Percentiles rank a stretch among this genome's conserved stretches.
These are phyloP conservation scores for Zangia roseola DNA, from an alignment of 768 basidiomycete species.

Conservation along the genomic window DNA sequence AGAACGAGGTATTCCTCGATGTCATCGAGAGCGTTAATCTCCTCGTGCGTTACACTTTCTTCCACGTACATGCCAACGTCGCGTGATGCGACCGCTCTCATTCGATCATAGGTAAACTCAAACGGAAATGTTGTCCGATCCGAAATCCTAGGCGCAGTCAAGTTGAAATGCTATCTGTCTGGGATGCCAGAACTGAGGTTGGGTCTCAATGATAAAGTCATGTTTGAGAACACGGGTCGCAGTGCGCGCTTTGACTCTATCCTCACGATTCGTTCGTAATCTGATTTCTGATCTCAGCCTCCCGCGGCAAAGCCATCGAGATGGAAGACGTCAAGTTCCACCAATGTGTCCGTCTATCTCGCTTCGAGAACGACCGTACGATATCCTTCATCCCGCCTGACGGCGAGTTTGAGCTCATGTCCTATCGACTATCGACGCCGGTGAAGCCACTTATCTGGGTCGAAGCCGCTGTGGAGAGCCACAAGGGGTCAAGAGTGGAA, in stretches of 20 bases:
- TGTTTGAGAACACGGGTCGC: constrained; percentile 97
- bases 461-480: constrained; percentile 93
- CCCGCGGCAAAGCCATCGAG: constrained; percentile 96
- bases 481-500: constrained; percentile 89
- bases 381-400: constrained; percentile 99
- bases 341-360: constrained; percentile 94
- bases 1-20: constrained; percentile 99
- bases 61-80: background rate
- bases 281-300: background rate
- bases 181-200: constrained; percentile 99
- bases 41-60: constrained; percentile 53
- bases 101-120: constrained; percentile 74
- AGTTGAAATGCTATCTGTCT: constrained; percentile 99
- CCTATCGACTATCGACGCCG: constrained; percentile 92
- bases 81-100: too few species aligned
- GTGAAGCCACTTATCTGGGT: constrained; percentile 96
- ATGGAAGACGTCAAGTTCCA: constrained; percentile 99
- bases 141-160: constrained; percentile 96
- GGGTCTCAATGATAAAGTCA: constrained; percentile 98
- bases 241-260: constrained; percentile 51
- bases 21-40: constrained; percentile 98
- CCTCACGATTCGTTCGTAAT: background rate
- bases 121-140: constrained; percentile 96
- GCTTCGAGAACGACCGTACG: constrained; percentile 98
- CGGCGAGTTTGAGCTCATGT: constrained; percentile 98